Evolutionary conservation across 257 asterid species (phyloP), one percentile per base, ranked within the genome.

Genomic region (Handroanthus guayacan): DNA sequence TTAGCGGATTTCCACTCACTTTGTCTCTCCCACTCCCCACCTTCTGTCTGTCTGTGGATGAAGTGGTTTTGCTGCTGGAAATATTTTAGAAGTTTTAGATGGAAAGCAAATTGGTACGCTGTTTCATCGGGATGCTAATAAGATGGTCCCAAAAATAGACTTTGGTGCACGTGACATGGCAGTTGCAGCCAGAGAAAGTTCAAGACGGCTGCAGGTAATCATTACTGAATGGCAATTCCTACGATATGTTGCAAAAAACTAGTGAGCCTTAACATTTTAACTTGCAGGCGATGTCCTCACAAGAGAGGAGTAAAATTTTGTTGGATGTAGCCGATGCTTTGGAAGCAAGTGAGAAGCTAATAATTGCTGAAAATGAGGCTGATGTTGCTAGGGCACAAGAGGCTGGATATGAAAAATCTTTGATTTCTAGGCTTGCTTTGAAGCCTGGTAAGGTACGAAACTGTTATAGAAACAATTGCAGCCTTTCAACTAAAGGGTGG

Each of bases 241-340:
- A n/a, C 52, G 51, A 36, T 50, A 61, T 63, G 25, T 41, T 45
- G 17, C 14, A 16, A 20, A 68, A 48, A 18, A n/a, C n/a, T 41
- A 1, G 4, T 14, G 7, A 31, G 72, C 66, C 69, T 72, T 10
- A 31, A 31, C 36, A 72, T 67, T 57, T 55, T 76, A 44, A 65
- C 67, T 66, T 87, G 56, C 80, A 91, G 98, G 88, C 88, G 68
- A 54, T 92, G 87, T 67, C 94, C 58, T 89, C 98, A 36, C 57
- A 82, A 69, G 94, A 91, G 63, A 92, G 98, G 84, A 88, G 89
- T 75, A 83, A 87, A 76, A 81, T 92, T 81, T 84, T 92, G 88
- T 80, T 92, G 78, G 86, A 91, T 82, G 81, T 92, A 50, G 98
- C 98, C 7, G 87, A 87, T 76, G 92, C 97, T 41, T 81, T 92